Conservation (phyloP, 2,329 filamentous ascomycete genomes). For the Calonectria pseudoreteaudii region DNA sequence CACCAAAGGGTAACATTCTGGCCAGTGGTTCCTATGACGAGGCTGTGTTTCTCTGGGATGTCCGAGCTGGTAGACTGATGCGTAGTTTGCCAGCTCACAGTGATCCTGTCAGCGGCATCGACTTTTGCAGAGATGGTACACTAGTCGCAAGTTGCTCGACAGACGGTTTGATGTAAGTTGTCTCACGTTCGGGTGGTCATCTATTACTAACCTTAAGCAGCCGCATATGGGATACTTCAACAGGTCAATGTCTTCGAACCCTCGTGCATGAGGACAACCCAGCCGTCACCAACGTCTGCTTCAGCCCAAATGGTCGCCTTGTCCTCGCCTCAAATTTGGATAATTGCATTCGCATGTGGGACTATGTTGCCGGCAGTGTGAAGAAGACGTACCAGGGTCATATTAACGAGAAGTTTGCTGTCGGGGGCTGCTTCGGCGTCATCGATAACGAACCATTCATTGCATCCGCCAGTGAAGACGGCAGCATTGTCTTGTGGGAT, state of each 20-base stretch:
- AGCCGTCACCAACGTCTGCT: constrained; percentile 87
- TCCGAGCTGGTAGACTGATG: constrained; percentile 88
- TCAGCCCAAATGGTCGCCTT: constrained; percentile 93
- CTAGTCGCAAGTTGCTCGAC: constrained; percentile 91
- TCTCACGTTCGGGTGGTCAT: background rate
- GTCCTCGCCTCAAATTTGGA: constrained; percentile 94
- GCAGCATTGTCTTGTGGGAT: constrained; percentile 89
- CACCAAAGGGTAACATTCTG: constrained; percentile 97
- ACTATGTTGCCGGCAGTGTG: constrained; percentile 90
- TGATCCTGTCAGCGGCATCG: constrained; percentile 92
- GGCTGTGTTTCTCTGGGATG: constrained; percentile 97
- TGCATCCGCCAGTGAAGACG: constrained; percentile 88
- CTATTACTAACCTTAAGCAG: constrained; percentile 51
- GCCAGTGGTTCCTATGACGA: constrained; percentile 97
- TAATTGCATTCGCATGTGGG: constrained; percentile 90
- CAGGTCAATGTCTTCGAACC: constrained; percentile 93
- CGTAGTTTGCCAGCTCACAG: constrained; percentile 92
- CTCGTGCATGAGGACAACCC: constrained; percentile 97
- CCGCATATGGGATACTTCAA: constrained; percentile 95
- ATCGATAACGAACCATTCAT: constrained; percentile 68
- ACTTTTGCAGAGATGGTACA: constrained; percentile 93
- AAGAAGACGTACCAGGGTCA: constrained; percentile 99
- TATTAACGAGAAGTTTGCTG: constrained; percentile 82
- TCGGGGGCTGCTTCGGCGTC: constrained; percentile 86
- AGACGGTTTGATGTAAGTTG: constrained; percentile 83